phyloP scores from a whole-genome alignment of 352 stramenopile genomes.

The Phytophthora sojae region DNA sequence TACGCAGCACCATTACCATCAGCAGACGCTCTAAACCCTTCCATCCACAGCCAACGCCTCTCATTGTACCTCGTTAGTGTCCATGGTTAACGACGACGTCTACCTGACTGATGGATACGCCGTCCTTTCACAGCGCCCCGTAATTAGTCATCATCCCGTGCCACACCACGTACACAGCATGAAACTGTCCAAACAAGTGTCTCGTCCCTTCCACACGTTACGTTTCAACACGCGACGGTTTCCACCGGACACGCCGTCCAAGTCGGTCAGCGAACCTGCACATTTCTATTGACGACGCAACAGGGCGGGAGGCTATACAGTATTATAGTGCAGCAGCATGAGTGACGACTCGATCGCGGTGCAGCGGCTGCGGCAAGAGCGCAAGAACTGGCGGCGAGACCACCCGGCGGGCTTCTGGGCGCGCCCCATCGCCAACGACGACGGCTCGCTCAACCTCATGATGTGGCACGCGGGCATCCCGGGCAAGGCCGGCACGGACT shows the following conservation, averaged over 20 bases:
- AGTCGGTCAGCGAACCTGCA: background rate
- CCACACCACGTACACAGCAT: conserved; percentile 7
- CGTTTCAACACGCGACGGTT: background rate
- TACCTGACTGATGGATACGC: conserved; percentile 17
- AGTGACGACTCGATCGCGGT: conserved; percentile 91
- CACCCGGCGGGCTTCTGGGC: conserved; percentile 98
- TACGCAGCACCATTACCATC: conserved; percentile 17
- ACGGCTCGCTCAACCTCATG: conserved; percentile 98
- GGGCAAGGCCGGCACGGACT: conserved; percentile 95
- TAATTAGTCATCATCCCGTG: background rate
- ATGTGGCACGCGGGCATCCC: conserved; percentile 97
- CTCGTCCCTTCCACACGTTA: background rate
- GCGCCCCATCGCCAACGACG: conserved; percentile 90
- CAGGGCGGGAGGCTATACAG: conserved; percentile 7
- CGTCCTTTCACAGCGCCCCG: conserved; percentile 33
- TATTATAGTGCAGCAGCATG: conserved; percentile 39
- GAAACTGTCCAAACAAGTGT: conserved; percentile 17
- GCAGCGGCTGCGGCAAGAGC: conserved; percentile 92
- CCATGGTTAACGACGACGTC: conserved; percentile 35
- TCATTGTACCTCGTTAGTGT: conserved; percentile 49
- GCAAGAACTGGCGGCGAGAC: conserved; percentile 95
- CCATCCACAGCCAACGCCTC: background rate
- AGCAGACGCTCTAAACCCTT: background rate
- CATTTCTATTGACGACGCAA: conserved; percentile 18
- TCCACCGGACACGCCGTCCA: conserved; percentile 12